Evolutionary conservation across 2,329 filamentous ascomycete genomes (phyloP), one percentile per base, ranked within the genome.

Genomic region (Leptographium radiaticola): DNA sequence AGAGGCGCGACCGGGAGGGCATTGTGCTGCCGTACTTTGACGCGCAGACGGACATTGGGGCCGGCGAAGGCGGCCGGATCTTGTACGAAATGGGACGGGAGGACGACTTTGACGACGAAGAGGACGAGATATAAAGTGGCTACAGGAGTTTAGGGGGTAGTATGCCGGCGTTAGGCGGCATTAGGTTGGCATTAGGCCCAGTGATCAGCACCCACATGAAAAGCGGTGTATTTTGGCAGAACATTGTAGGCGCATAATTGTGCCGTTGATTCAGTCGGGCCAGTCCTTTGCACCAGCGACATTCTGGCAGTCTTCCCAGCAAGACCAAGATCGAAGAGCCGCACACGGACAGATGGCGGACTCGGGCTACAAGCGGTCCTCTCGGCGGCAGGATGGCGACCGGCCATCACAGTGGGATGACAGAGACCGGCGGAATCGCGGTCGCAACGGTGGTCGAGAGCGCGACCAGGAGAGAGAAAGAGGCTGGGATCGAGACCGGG

Each of bases 1-100:
- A 98, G 71, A 79, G 86, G 61, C 76, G 77, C 59, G 91, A 95
- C 51, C 75, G 93, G 31, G 91, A 96, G 62, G 87, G 86, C 0
- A 87, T 98, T 10, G 87, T 97, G 43, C 67, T 97, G 67, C 93
- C 93, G 16, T 97, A 98, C 67, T 96, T 94, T 68, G 93, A 98
- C 72, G 93, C 93, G 30, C 93, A 98, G 75, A 87, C 82, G 52
- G 85, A 84, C 49, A 77, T 82, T 51, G 84, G 83, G 1, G 77
- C 80, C 0, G 90, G 90, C 0, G 89, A 95, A 62, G 91, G 93
- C 6, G 93, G 93, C 0, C 78, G 91, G 57, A 98, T 98, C 59
- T 65, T 98, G 63, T 98, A 98, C 66, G 91, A 97, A 62, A 95
- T 97, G 87, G 91, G 90, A 1, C 80, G 83, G 58, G 93, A 97